Conservation (phyloP, 495 filamentous ascomycete species). For the Xylaria telfairii region DNA sequence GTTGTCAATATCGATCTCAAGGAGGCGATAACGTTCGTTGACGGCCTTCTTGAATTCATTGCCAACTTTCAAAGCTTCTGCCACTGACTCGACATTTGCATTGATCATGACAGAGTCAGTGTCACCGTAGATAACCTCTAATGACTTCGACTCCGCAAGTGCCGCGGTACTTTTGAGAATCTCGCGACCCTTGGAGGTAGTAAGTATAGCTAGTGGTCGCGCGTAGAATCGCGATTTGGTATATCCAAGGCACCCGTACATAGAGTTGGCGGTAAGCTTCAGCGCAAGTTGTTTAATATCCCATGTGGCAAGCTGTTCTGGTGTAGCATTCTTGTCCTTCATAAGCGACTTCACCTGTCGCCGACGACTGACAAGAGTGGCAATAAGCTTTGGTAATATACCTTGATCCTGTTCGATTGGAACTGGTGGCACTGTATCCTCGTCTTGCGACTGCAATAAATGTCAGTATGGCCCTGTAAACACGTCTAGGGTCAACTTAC, state of each 20-base stretch:
- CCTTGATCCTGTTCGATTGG: constrained; percentile 73
- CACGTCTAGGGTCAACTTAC: constrained; percentile 38
- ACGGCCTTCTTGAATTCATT: constrained; percentile 69
- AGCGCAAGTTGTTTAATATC: constrained; percentile 97
- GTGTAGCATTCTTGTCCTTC: constrained; percentile 88
- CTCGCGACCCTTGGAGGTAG: constrained; percentile 96
- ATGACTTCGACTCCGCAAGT: constrained; percentile 82
- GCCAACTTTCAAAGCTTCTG: constrained; percentile 88
- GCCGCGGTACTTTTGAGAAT: constrained; percentile 95
- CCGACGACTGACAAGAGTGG: constrained; percentile 84
- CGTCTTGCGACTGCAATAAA: constrained; percentile 69
- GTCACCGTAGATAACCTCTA: constrained; percentile 97
- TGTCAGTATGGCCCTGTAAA: constrained; percentile 29
- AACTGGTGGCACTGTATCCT: constrained; percentile 77
- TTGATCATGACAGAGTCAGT: constrained; percentile 99
- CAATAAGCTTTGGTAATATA: constrained; percentile 87
- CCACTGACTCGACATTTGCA: constrained; percentile 91
- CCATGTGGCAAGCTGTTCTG: constrained; percentile 90
- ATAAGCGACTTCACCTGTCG: constrained; percentile 92
- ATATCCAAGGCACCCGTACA: constrained; percentile 99
- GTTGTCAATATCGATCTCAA: constrained; percentile 99
- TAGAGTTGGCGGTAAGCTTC: constrained; percentile 97
- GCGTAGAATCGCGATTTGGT: constrained; percentile 96
- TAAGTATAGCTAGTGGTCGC: constrained; percentile 91
- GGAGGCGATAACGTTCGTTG: constrained; percentile 85